Evolutionary conservation across 2,329 filamentous ascomycete genomes (phyloP), one percentile per base, ranked within the genome.

Genomic region (Phialophora expanda): DNA sequence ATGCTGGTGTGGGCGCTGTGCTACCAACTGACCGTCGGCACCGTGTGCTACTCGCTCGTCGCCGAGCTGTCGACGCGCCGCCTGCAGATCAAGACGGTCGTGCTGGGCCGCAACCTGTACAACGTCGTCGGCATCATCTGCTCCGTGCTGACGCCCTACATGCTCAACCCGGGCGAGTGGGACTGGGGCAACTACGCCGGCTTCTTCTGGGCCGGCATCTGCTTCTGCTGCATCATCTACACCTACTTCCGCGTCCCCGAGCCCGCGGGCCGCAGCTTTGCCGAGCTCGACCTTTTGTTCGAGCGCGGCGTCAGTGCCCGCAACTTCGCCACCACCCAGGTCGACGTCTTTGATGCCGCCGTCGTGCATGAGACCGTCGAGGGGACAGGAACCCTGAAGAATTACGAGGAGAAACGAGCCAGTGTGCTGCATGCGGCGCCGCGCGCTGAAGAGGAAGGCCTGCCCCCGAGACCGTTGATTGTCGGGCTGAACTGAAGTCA

Each of bases 11-110:
- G 90, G 90, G 89, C 93, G 0, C 80, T 95, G 54, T 86, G 89
- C 73, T 97, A 96, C 79, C 92, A 97, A 76, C 83, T 94, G 56
- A 91, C 91, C 0, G 92, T 97, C 56, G 93, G 93, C 46, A 95
- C 93, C 0, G 92, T 96, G 7, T 92, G 90, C 78, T 97, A 96
- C 79, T 95, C 92, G 0, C 85, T 97, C 11, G 93, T 97, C 4
- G 87, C 90, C 0, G 93, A 97, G 76, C 79, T 97, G 24, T 93
- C 92, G 0, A 92, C 92, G 0, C 87, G 91, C 14, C 86, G 93
- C 1, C 84, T 97, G 38, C 90, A 93, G 75, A 93, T 96, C 81
- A 97, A 97, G 82, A 96, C 93, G 0, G 90, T 96, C 24, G 93
- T 95, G 0, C 85, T 97, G 1, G 92, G 90, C 1, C 89, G 93